Conservation (phyloP, 1,139 yeast genomes). For the Ogataea hybrid region DNA sequence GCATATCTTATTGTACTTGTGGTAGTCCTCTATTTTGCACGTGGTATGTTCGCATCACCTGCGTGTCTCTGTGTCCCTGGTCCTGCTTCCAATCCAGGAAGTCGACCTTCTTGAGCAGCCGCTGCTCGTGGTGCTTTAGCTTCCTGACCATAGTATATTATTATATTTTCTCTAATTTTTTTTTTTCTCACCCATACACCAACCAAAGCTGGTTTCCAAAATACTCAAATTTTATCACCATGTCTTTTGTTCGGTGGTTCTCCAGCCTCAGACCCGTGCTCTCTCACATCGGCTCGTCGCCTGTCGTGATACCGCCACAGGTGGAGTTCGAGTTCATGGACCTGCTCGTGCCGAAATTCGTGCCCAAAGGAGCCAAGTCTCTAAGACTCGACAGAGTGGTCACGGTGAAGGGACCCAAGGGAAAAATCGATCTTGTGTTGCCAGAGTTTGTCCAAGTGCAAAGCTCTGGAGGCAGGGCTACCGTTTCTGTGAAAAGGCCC, state of each 20-base stretch:
- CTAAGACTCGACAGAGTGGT: slow-evolving; percentile 60
- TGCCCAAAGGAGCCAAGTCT: slow-evolving; percentile 67
- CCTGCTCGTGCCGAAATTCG: slow-evolving; percentile 44
- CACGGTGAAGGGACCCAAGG: slow-evolving; percentile 80
- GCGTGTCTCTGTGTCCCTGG: slow-evolving; percentile 90
- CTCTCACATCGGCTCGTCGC: slow-evolving; percentile 62
- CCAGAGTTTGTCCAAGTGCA: slow-evolving; percentile 67
- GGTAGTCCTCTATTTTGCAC: slow-evolving; percentile 93
- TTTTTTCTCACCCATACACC: slow-evolving; percentile 10
- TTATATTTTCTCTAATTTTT: not conserved
- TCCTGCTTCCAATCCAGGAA: slow-evolving; percentile 98
- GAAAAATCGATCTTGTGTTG: slow-evolving; percentile 57
- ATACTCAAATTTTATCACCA: slow-evolving; percentile 4
- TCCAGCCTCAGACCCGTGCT: slow-evolving; percentile 30
- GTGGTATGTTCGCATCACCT: slow-evolving; percentile 92
- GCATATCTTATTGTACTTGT: slow-evolving; percentile 86
- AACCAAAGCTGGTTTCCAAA: not conserved
- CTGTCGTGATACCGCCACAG: slow-evolving; percentile 55
- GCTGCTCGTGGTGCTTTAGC: slow-evolving; percentile 92
- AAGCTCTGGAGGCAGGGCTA: slow-evolving; percentile 39
- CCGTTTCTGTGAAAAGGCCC: slow-evolving; percentile 57
- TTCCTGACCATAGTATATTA: slow-evolving; percentile 77
- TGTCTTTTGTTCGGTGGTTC: slow-evolving; percentile 30
- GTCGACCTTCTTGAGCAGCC: slow-evolving; percentile 91
- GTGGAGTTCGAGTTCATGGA: slow-evolving; percentile 40